Conservation (phyloP, 176 grass and related monocot species). For the Areca catechu region DNA sequence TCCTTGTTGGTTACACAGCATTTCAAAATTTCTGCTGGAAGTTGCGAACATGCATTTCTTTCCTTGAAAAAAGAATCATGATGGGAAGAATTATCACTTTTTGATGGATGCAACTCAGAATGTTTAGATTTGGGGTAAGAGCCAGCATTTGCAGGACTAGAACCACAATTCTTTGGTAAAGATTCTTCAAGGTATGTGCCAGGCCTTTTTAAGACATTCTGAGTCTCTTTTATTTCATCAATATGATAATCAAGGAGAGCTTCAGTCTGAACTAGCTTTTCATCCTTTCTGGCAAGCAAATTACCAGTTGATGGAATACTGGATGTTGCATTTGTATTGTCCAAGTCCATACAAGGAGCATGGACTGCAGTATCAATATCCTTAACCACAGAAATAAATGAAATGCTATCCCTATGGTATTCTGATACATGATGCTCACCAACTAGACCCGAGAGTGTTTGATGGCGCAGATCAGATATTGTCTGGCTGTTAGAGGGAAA, state of each 20-base stretch:
- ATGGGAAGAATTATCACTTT: constrained; percentile 2
- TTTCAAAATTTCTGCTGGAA: constrained; percentile 1
- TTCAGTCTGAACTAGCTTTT: constrained; percentile 25
- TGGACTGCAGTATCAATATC: constrained; percentile 11
- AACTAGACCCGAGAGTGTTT: not conserved
- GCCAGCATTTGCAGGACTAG: constrained; percentile 8
- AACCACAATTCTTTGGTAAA: constrained; percentile 7
- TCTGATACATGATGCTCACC: constrained; percentile 7
- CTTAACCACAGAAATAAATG: constrained; percentile 23
- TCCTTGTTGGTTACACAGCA: constrained; percentile 9
- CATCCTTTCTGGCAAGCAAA: constrained; percentile 19
- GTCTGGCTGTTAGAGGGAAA: constrained; percentile 1
- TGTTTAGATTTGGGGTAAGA: constrained; percentile 7
- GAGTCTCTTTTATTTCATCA: constrained; percentile 18
- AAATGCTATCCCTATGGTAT: constrained; percentile 18
- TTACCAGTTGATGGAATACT: constrained; percentile 21
- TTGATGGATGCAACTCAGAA: constrained; percentile 10
- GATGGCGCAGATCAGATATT: constrained; percentile 5
- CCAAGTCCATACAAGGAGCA: no score
- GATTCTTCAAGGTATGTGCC: constrained; percentile 5
- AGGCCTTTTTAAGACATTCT: constrained; percentile 13
- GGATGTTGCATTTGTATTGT: constrained; percentile 36
- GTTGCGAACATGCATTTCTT: not conserved
- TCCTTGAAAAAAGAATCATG: not conserved
- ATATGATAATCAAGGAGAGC: constrained; percentile 20